Conservation (phyloP, 106 monocot genomes). For the Xerophyta viscosa region DNA sequence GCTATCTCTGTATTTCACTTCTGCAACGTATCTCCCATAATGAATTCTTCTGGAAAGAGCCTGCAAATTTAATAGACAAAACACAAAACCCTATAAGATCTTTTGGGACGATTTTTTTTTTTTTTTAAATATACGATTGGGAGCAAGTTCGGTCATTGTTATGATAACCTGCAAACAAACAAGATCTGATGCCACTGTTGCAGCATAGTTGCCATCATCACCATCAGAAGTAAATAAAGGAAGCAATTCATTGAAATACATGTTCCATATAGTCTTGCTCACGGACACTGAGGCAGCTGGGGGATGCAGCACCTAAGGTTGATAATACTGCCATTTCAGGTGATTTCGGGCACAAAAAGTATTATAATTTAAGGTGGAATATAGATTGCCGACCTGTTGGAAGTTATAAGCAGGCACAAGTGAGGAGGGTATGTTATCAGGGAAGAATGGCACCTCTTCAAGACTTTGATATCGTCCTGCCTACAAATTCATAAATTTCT, state of each 20-base stretch:
- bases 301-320: conserved; percentile 52
- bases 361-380: neutral
- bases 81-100: neutral
- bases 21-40: conserved; percentile 81
- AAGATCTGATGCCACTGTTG: conserved; percentile 61
- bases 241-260: conserved; percentile 64
- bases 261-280: conserved; percentile 57
- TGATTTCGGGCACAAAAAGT: neutral
- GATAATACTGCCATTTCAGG: neutral
- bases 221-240: conserved; percentile 59
- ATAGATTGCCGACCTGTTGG: conserved; percentile 26
- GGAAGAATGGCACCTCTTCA: conserved; percentile 81
- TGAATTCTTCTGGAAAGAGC: conserved; percentile 89
- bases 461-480: conserved; percentile 71
- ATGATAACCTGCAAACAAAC: conserved; percentile 68
- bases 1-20: conserved; percentile 80
- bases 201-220: conserved; percentile 88
- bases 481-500: conserved; percentile 19
- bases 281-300: conserved; percentile 55
- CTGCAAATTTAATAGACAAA: conserved; percentile 14
- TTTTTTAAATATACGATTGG: no score
- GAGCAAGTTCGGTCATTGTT: neutral
- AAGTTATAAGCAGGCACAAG: conserved; percentile 16
- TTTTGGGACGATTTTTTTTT: no score
- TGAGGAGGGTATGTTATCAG: conserved; percentile 42